phyloP scores from a whole-genome alignment of 768 basidiomycete species.

The Rossbeevera mucosa region DNA sequence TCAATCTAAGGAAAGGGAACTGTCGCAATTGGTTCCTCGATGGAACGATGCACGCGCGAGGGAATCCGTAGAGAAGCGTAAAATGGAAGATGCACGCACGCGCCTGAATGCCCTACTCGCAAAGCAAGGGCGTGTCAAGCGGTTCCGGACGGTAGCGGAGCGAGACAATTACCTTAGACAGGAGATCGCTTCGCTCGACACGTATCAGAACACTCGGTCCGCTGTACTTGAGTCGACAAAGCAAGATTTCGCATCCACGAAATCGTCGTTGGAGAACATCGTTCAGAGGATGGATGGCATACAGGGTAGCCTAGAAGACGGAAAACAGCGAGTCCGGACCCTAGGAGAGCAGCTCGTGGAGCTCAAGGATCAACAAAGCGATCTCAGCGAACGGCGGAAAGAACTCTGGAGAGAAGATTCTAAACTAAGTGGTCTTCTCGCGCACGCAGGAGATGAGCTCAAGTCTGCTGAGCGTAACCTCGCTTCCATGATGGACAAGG shows the following conservation, averaged over 20 bases:
- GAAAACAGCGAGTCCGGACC: conserved; percentile 51
- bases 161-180: conserved; percentile 77
- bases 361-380: conserved; percentile 65
- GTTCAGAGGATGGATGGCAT: conserved; percentile 55
- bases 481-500: conserved; percentile 95
- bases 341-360: conserved; percentile 54
- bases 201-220: conserved; percentile 53
- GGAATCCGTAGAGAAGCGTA: conserved; percentile 55
- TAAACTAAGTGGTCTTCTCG: conserved; percentile 73
- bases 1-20: conserved; percentile 51
- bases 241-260: conserved; percentile 45
- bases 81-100: conserved; percentile 71
- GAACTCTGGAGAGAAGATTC: conserved; percentile 95
- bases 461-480: conserved; percentile 73
- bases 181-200: conserved; percentile 70
- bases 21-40: conserved; percentile 62
- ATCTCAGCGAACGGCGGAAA: conserved; percentile 76
- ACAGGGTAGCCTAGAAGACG: conserved; percentile 60
- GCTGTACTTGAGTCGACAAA: conserved; percentile 52
- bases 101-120: conserved; percentile 72
- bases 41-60: conserved; percentile 57
- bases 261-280: conserved; percentile 49
- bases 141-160: conserved; percentile 78
- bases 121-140: conserved; percentile 85
- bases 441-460: conserved; percentile 75